These are phyloP conservation scores for Fraxinus quadrangulata DNA, from an alignment of 257 asterid species.

Conservation along the genomic window DNA sequence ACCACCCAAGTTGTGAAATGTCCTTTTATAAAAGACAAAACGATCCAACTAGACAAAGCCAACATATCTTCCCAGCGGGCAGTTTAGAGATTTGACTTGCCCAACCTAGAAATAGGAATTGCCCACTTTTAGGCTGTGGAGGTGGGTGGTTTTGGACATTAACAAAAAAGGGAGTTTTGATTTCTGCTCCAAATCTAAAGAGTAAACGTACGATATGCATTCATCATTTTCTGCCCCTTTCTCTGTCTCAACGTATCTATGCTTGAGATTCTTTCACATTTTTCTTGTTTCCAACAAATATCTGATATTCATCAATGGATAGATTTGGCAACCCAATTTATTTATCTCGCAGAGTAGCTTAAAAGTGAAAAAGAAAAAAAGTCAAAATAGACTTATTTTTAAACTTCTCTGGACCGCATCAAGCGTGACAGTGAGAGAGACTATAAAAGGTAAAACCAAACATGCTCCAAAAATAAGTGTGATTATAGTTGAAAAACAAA, in stretches of 20 bases:
- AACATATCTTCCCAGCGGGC: slow-evolving; percentile 11
- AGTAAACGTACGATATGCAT: background rate
- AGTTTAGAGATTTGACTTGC: slow-evolving; percentile 1
- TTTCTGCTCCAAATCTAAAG: no score
- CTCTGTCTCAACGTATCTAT: slow-evolving; percentile 1
- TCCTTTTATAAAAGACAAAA: background rate
- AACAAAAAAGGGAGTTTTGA: slow-evolving; percentile 13
- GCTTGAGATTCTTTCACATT: background rate
- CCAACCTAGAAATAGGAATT: background rate
- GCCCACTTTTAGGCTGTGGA: slow-evolving; percentile 22
- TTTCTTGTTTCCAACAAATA: no score
- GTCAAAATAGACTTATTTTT: no score
- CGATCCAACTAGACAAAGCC: background rate
- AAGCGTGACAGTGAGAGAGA: no score
- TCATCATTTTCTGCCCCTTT: background rate
- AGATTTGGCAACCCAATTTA: no score
- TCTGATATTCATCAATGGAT: no score
- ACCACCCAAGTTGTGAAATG: background rate
- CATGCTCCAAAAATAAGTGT: no score
- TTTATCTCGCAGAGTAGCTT: no score
- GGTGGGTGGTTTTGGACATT: background rate
- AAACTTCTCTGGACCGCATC: no score
- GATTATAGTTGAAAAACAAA: slow-evolving; percentile 53
- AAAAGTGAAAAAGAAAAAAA: no score
- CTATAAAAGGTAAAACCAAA: no score